A percentile compares a stretch with the other conserved stretches of the same genome.
phyloP scores from a whole-genome alignment of 2,329 filamentous ascomycete species.

The Cladophialophora chaetospira region DNA sequence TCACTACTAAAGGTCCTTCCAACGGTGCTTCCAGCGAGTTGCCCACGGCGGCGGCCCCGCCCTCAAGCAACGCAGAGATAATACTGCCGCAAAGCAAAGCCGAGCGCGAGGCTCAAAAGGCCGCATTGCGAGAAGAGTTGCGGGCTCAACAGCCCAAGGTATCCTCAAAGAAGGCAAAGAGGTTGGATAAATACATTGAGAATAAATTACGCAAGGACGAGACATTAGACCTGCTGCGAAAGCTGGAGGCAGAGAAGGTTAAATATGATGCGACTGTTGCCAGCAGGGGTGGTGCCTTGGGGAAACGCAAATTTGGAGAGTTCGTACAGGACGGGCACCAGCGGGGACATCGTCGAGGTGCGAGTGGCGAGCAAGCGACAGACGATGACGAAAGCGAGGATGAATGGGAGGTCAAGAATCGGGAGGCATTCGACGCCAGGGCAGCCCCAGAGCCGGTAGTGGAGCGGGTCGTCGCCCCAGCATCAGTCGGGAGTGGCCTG shows the following conservation, averaged over 20 bases:
- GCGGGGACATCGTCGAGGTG: not conserved
- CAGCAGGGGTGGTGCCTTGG: slow-evolving; percentile 77
- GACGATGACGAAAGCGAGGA: slow-evolving; percentile 32
- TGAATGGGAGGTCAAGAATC: slow-evolving; percentile 36
- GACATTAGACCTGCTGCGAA: slow-evolving; percentile 78
- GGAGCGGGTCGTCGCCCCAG: not conserved
- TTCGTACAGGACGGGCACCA: slow-evolving; percentile 10
- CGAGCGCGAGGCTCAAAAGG: slow-evolving; percentile 57
- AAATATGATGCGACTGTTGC: slow-evolving; percentile 69
- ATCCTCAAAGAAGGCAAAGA: slow-evolving; percentile 66
- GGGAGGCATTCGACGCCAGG: slow-evolving; percentile 29
- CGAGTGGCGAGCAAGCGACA: slow-evolving; percentile 1
- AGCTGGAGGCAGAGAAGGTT: slow-evolving; percentile 73
- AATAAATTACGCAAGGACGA: slow-evolving; percentile 95
- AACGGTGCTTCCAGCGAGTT: no score
- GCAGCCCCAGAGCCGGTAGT: not conserved
- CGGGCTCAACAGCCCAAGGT: slow-evolving; percentile 58
- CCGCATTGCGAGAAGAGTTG: slow-evolving; percentile 56
- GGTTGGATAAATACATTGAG: slow-evolving; percentile 73
- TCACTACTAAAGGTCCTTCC: not conserved
- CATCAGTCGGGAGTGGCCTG: slow-evolving; percentile 67
- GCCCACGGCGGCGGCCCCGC: not conserved
- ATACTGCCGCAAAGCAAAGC: slow-evolving; percentile 42
- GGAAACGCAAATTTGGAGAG: slow-evolving; percentile 71
- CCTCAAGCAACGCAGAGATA: slow-evolving; percentile 22